Conservation (phyloP, 768 basidiomycete genomes). For the Myochromella boudieri region DNA sequence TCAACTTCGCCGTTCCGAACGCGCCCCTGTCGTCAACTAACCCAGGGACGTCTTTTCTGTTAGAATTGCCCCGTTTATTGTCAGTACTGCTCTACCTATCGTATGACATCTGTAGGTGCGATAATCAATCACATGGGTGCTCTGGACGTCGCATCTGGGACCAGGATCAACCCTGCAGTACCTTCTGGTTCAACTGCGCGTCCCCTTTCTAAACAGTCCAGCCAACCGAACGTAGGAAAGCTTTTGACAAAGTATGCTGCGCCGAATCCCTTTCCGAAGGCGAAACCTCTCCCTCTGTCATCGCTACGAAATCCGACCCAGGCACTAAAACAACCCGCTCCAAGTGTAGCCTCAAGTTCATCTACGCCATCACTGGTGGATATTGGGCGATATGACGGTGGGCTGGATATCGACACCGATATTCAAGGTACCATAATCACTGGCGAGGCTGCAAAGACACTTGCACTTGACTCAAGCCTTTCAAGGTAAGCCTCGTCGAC, state of each 20-base stretch:
- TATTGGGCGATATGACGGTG: slow-evolving; percentile 92
- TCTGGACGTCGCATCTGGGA: slow-evolving; percentile 56
- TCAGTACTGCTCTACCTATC: no score
- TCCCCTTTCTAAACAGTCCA: slow-evolving; percentile 51
- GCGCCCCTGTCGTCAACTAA: no score
- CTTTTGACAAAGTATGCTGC: slow-evolving; percentile 75
- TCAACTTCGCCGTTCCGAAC: no score
- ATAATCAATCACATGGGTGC: slow-evolving; percentile 68
- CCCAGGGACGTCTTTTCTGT: no score
- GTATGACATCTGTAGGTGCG: slow-evolving; percentile 45
- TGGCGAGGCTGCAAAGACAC: slow-evolving; percentile 75
- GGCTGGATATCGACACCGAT: slow-evolving; percentile 84
- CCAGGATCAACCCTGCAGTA: slow-evolving; percentile 35
- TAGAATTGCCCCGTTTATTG: no score
- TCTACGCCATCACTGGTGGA: slow-evolving; percentile 46
- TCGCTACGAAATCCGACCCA: slow-evolving; percentile 39
- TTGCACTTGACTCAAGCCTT: slow-evolving; percentile 83
- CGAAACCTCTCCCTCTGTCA: slow-evolving; percentile 37
- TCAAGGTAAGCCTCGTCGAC: slow-evolving; percentile 41
- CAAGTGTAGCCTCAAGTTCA: slow-evolving; percentile 14
- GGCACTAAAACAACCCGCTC: slow-evolving; percentile 18
- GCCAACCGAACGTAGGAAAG: slow-evolving; percentile 63
- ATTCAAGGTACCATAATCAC: slow-evolving; percentile 67
- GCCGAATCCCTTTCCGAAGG: slow-evolving; percentile 49
- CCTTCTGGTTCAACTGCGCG: slow-evolving; percentile 25